phyloP scores from a whole-genome alignment of 106 monocot genomes.

The Dioscorea zingiberensis region DNA sequence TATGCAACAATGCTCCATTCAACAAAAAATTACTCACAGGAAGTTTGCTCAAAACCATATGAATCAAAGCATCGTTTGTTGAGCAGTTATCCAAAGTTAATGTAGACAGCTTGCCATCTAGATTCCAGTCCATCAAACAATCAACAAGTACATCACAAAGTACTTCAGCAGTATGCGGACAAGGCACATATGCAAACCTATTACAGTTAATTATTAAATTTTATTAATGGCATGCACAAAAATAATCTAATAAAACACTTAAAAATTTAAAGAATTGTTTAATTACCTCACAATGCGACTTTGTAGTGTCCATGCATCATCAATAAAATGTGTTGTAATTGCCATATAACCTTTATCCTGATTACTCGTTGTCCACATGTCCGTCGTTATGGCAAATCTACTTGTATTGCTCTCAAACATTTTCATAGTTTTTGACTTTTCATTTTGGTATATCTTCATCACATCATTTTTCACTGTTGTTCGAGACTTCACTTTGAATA shows the following conservation, averaged over 20 bases:
- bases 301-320: not conserved
- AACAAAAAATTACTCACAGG: not conserved
- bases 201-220: not conserved
- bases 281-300: conserved; percentile 20
- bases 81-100: conserved; percentile 10
- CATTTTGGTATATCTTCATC: no score
- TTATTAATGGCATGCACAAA: not conserved
- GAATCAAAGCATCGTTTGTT: conserved; percentile 1
- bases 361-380: conserved; percentile 8
- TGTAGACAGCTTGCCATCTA: conserved; percentile 13
- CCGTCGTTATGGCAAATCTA: not conserved
- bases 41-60: not conserved
- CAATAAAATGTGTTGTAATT: conserved; percentile 1
- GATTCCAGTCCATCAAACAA: conserved; percentile 19
- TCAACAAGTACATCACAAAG: conserved; percentile 1
- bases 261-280: not conserved
- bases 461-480: no score
- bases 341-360: conserved; percentile 1
- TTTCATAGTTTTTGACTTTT: not conserved
- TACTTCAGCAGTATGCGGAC: conserved; percentile 6
- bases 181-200: conserved; percentile 19
- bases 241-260: not conserved
- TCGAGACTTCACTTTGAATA: no score
- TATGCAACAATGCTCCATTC: conserved; percentile 2
- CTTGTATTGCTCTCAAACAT: not conserved